These are phyloP conservation scores for Drechslerella stenobrocha DNA, from an alignment of 2,329 filamentous ascomycete species.

Conservation along the genomic window DNA sequence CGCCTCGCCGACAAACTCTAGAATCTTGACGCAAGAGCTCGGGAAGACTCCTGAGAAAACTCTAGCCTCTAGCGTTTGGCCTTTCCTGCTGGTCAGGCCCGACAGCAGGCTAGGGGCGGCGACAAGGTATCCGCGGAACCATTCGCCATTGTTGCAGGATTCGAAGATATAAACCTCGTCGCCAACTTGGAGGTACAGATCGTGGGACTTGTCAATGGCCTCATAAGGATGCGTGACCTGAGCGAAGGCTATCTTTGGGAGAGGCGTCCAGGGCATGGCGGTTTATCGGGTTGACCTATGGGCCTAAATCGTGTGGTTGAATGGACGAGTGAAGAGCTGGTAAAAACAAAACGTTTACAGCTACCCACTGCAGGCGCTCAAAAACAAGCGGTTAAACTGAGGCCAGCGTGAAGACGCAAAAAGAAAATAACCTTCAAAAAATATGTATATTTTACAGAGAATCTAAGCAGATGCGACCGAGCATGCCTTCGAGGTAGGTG, in stretches of 20 bases:
- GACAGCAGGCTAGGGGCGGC: slow-evolving; percentile 90
- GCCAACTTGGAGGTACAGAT: slow-evolving; percentile 93
- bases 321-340: neutral
- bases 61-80: slow-evolving; percentile 88
- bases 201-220: slow-evolving; percentile 74
- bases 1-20: slow-evolving; percentile 74
- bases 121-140: slow-evolving; percentile 93
- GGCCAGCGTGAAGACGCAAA: neutral
- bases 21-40: slow-evolving; percentile 87
- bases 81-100: slow-evolving; percentile 84
- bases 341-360: slow-evolving; percentile 12
- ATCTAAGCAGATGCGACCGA: slow-evolving; percentile 21
- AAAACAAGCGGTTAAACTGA: slow-evolving; percentile 4
- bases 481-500: slow-evolving; percentile 29
- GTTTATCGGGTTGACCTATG: slow-evolving; percentile 52
- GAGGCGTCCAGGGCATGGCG: slow-evolving; percentile 90
- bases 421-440: slow-evolving; percentile 2
- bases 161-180: slow-evolving; percentile 99
- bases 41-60: slow-evolving; percentile 99
- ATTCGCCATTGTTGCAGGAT: slow-evolving; percentile 78
- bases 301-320: slow-evolving; percentile 10
- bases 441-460: slow-evolving; percentile 31
- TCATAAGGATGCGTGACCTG: slow-evolving; percentile 94
- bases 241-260: slow-evolving; percentile 96
- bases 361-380: slow-evolving; percentile 1